These are phyloP conservation scores for Trametes villosa DNA, from an alignment of 768 basidiomycete genomes.

Conservation along the genomic window DNA sequence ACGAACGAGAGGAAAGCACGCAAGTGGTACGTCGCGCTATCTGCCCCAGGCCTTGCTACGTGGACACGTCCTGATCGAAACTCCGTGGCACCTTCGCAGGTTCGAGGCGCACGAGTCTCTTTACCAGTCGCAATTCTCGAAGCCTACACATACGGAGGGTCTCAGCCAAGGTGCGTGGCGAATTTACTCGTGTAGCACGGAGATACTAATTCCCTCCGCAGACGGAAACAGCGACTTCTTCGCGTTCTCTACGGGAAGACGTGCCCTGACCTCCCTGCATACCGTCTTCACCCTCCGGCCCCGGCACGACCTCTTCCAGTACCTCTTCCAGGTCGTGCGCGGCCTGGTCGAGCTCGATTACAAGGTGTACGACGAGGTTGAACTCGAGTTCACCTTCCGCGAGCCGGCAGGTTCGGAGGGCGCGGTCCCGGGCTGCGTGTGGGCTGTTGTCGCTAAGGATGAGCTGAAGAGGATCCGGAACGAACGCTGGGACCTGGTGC, in stretches of 20 bases:
- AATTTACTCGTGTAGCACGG: not conserved
- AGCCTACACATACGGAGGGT: conserved; percentile 55
- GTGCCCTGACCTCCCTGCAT: conserved; percentile 77
- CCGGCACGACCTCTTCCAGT: conserved; percentile 80
- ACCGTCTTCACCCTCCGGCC: conserved; percentile 78
- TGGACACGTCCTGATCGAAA: not conserved
- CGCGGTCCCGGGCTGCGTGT: conserved; percentile 69
- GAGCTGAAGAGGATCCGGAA: conserved; percentile 71
- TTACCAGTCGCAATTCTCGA: conserved; percentile 76
- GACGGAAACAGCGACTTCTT: conserved; percentile 85
- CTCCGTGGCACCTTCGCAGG: conserved; percentile 46
- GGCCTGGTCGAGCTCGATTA: conserved; percentile 80
- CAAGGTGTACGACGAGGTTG: conserved; percentile 65
- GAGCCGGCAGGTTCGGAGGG: conserved; percentile 40
- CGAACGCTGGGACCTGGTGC: conserved; percentile 85
- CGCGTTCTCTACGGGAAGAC: conserved; percentile 86
- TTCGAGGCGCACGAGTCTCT: conserved; percentile 59
- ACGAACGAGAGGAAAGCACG: conserved; percentile 64
- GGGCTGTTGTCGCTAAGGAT: conserved; percentile 82
- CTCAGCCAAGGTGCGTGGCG: conserved; percentile 28
- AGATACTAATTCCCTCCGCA: conserved; percentile 31
- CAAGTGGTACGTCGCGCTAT: conserved; percentile 56
- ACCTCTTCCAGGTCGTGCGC: conserved; percentile 61
- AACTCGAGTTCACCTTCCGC: conserved; percentile 79
- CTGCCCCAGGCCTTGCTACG: not conserved